Base-by-base conservation (phyloP, 2,329 filamentous ascomycete genomes). In the Trichophaea hybrida region DNA sequence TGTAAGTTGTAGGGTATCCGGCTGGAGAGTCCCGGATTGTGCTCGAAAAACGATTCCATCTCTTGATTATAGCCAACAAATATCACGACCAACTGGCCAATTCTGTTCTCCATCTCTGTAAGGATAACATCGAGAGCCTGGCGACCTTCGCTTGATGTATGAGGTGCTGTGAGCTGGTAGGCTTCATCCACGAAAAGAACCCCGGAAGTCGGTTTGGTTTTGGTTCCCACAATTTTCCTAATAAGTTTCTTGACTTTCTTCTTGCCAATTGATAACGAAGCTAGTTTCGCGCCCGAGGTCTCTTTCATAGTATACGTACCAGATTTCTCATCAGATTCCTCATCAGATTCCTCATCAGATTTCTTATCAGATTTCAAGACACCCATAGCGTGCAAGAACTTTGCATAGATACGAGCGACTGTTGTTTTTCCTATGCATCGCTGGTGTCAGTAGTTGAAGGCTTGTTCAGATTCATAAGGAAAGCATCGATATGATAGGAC, bases 161-260 rank as follows among this genome's bases (percentile, higher is more conserved):
- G 61, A 1, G 50, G 37, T 1, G 69, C 66, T 24, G 73, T 83
- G 0, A 91, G 74, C 63, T 90, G 85, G 66, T 91, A 89, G 0
- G 85, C 85, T 69, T 91, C 86, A 61, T 91, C 86, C 31, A 91
- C 83, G 67, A 91, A 90, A 1, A 88, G 67, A 0, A 82, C 82
- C 0, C 85, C 86, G 0, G 79, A 81, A 0, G 80, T 81, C 0
- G 71, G 65, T 33, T 81, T 74, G 3, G 3, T 69, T 0, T 79
- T 81, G 0, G 71, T 64, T 32, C 81, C 74, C 2, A 80, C 69
- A 0, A 90, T 75, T 0, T 74, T 65, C 1, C 83, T 75, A 4
- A 86, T 72, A n/a, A 24, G 1, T 15, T 12, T 75, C 0, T 74
- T 66, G 0, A 82, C 70, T 10, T 75, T 66, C 77, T 80, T 0